phyloP scores from a whole-genome alignment of 352 stramenopile species.

The Phytopythium montanum region DNA sequence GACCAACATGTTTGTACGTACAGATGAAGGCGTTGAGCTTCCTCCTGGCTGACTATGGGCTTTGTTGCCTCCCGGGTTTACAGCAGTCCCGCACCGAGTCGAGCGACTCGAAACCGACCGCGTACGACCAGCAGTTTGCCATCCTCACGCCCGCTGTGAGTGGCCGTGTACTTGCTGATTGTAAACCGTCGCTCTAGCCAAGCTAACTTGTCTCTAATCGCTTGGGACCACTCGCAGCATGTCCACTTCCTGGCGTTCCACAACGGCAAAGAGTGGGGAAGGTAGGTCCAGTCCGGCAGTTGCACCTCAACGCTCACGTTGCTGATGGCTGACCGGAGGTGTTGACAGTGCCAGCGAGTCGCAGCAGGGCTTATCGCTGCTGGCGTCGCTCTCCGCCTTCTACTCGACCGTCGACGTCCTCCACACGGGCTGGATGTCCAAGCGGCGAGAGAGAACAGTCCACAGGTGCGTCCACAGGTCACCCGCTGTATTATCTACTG shows the following conservation, averaged over 20 bases:
- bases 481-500: not conserved
- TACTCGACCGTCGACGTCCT: constrained; percentile 69
- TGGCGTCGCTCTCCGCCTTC: constrained; percentile 73
- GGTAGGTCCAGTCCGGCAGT: constrained; percentile 16
- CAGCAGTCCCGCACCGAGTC: constrained; percentile 52
- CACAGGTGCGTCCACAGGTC: constrained; percentile 25
- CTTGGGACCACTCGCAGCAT: constrained; percentile 29
- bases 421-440: constrained; percentile 70
- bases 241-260: constrained; percentile 74
- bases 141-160: constrained; percentile 65
- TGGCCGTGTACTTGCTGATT: not conserved
- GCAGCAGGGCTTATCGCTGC: constrained; percentile 71
- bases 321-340: not conserved
- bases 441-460: constrained; percentile 67
- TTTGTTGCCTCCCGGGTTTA: too few relatives aligned
- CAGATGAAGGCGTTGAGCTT: not conserved
- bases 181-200: not conserved
- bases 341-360: constrained; percentile 51
- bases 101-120: constrained; percentile 43
- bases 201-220: not conserved
- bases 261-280: constrained; percentile 63
- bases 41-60: not conserved
- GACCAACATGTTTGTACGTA: constrained; percentile 54
- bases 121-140: constrained; percentile 74
- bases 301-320: not conserved